Conservation (phyloP, 768 basidiomycete species). For the Mycena maculata region DNA sequence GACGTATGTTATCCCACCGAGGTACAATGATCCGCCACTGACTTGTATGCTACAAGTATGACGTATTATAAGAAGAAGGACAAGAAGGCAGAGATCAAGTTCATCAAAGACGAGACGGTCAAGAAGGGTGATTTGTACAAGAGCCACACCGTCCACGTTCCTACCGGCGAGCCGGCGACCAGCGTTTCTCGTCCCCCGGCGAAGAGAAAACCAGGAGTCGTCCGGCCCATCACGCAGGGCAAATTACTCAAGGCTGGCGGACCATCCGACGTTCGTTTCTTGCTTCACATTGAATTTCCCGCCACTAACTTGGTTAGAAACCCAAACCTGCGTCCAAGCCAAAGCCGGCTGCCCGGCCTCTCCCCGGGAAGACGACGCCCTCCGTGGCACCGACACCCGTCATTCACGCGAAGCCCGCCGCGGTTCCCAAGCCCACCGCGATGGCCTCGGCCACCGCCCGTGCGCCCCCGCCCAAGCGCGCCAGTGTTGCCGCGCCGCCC, state of each 20-base stretch:
- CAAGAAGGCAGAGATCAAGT: conserved; percentile 88
- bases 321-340: conserved; percentile 61
- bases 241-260: conserved; percentile 84
- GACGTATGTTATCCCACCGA: conserved; percentile 64
- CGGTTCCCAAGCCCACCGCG: conserved; percentile 43
- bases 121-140: conserved; percentile 88
- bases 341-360: conserved; percentile 71
- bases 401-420: conserved; percentile 45
- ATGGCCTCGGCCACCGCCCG: conserved; percentile 43
- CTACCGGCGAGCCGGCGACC: conserved; percentile 85
- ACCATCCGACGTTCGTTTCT: conserved; percentile 63
- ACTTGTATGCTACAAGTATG: conserved; percentile 58
- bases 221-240: conserved; percentile 86
- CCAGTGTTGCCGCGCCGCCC: conserved; percentile 56
- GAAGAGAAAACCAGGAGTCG: conserved; percentile 87
- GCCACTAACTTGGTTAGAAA: conserved; percentile 51
- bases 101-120: conserved; percentile 89
- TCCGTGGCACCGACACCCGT: conserved; percentile 48
- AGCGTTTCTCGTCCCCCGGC: conserved; percentile 88
- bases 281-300: background rate
- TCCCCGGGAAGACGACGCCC: conserved; percentile 68
- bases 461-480: conserved; percentile 49
- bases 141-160: conserved; percentile 89
- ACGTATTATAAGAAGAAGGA: conserved; percentile 98
- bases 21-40: background rate